A percentile compares a stretch with the other conserved stretches of the same genome.
Evolutionary conservation across 1,284 basidiomycete genomes (phyloP).

Genomic region (Ceratobasidium sp.): DNA sequence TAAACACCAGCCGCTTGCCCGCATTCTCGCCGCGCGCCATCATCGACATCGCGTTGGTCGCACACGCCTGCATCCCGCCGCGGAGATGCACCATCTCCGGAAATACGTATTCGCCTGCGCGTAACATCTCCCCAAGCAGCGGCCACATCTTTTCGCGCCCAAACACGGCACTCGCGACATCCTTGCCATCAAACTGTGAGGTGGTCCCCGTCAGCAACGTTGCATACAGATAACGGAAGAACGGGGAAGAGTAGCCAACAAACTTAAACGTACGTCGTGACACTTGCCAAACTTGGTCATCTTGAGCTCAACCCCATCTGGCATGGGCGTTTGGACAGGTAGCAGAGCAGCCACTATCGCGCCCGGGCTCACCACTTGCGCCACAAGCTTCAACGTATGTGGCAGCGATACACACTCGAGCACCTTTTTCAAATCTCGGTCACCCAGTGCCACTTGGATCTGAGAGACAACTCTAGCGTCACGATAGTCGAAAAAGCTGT

Average conservation of each 20-base stretch:
- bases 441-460: conserved; percentile 9
- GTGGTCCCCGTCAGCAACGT: not conserved
- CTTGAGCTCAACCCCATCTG: conserved; percentile 28
- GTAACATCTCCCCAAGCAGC: conserved; percentile 14
- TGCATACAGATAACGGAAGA: too few species aligned
- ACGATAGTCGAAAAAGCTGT: conserved; percentile 28
- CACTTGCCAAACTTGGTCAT: conserved; percentile 20
- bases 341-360: conserved; percentile 9
- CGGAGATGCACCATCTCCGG: conserved; percentile 15
- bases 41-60: conserved; percentile 18
- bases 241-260: not conserved
- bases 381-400: conserved; percentile 7
- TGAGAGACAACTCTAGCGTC: conserved; percentile 1
- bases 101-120: conserved; percentile 17
- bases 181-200: conserved; percentile 23
- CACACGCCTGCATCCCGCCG: conserved; percentile 29
- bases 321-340: conserved; percentile 26
- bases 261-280: conserved; percentile 21
- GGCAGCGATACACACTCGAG: conserved; percentile 23
- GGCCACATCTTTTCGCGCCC: conserved; percentile 30
- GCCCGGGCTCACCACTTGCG: conserved; percentile 10
- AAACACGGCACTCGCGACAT: not conserved
- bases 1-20: conserved; percentile 27
- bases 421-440: conserved; percentile 4
- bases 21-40: not conserved